Evolutionary conservation across 495 filamentous ascomycete genomes (phyloP), one percentile per base, ranked within the genome.

Genomic region (Penicillium taxi): DNA sequence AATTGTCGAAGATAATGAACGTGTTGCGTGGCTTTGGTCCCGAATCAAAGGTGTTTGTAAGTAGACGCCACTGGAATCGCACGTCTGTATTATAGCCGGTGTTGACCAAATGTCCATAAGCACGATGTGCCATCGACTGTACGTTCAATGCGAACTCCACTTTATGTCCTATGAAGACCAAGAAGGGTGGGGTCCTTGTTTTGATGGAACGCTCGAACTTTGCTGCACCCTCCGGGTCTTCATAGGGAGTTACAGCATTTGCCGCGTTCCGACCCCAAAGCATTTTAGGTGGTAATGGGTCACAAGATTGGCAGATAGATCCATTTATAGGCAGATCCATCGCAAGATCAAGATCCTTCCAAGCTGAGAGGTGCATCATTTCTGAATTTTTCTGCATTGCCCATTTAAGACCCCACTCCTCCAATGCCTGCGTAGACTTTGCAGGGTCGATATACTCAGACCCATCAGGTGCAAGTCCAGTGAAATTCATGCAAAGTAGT

Each of bases 81-180:
- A 52, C 37, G 5, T 21, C 39, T 11, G 47, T 41, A 13, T 44
- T 35, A n/a, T 24, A 26, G n/a, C 22, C 17, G 5, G 40, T 26
- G 5, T 35, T 27, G 16, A 40, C 15, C 35, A 79, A 52, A 17
- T 57, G 59, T 1, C 60, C 56, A 19, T 57, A 48, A 15, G 77
- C 78, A 24, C 68, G 58, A 45, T 85, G 81, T 1, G 73, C 56
- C 9, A 84, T 53, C 0, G 73, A 66, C 9, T 66, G 55, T 9
- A 80, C 36, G 40, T 82, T 79, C 1, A 80, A 40, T 0, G 67
- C 67, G 26, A 84, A 59, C 9, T 55, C 58, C 14, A 77, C 26
- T 20, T 59, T 49, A 5, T 68, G 48, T 8, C 43, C 46, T 4
- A 61, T 36, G 29, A 71, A 66, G 3, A 72, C 58, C 19, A 68